Percentiles rank a stretch among this genome's conserved stretches.
phyloP scores from a whole-genome alignment of 352 stramenopile genomes.

The Phytopythium mirpurense region DNA sequence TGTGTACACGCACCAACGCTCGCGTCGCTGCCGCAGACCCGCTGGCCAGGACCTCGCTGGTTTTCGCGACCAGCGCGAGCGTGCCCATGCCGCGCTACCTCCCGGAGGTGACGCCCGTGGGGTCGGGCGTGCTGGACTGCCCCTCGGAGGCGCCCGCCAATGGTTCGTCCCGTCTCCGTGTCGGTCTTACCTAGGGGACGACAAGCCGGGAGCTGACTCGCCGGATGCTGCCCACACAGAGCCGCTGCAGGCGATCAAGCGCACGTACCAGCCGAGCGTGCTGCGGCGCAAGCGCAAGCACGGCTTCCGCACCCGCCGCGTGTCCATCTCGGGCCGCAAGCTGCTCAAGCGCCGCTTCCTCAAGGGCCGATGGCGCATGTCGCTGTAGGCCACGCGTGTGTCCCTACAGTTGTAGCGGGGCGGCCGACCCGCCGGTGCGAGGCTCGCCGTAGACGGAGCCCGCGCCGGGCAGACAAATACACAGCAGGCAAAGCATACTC shows the following conservation, averaged over 20 bases:
- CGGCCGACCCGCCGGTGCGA: neutral
- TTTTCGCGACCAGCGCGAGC: slow-evolving; percentile 34
- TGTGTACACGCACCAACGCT: neutral
- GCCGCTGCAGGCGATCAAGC: slow-evolving; percentile 73
- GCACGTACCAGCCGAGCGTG: slow-evolving; percentile 84
- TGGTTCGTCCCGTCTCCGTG: slow-evolving; percentile 12
- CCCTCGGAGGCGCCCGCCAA: slow-evolving; percentile 34
- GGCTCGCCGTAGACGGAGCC: neutral
- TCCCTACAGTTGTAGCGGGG: neutral
- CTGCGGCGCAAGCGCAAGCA: slow-evolving; percentile 85
- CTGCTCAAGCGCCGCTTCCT: slow-evolving; percentile 74
- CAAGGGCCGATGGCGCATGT: slow-evolving; percentile 84
- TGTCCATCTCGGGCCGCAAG: slow-evolving; percentile 76
- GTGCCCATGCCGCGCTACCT: slow-evolving; percentile 26
- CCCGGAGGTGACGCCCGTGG: slow-evolving; percentile 26
- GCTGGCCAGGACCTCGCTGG: slow-evolving; percentile 29
- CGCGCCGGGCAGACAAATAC: neutral
- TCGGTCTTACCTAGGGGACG: neutral
- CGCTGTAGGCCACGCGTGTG: slow-evolving; percentile 37
- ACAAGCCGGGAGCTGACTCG: neutral
- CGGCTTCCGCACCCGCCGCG: slow-evolving; percentile 71
- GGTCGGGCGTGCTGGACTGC: slow-evolving; percentile 32
- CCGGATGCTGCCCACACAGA: slow-evolving; percentile 16
- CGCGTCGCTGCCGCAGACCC: slow-evolving; percentile 18
- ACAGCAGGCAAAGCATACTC: slow-evolving; percentile 2